A percentile compares a stretch with the other conserved stretches of the same genome.
Conservation (phyloP, 345 rosid species). For the Excoecaria cochinchinensis region DNA sequence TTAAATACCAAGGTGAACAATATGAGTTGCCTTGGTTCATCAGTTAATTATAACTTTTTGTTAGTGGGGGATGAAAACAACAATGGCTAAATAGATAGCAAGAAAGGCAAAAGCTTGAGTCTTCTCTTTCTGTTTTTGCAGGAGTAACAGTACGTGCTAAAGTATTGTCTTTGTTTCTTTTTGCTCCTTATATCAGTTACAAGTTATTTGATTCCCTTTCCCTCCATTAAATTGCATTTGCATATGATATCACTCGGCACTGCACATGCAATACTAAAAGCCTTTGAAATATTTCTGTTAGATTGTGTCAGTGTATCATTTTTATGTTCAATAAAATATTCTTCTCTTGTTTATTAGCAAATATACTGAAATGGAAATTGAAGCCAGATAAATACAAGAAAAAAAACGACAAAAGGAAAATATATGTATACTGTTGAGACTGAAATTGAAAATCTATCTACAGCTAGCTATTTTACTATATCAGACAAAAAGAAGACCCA, state of each 20-base stretch:
- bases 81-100: conserved; percentile 10
- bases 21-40: neutral
- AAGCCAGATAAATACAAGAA: neutral
- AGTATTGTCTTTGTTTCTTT: conserved; percentile 14
- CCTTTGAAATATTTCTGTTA: neutral
- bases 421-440: neutral
- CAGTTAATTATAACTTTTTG: conserved; percentile 7
- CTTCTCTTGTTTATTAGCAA: too few relatives aligned
- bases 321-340: too few relatives aligned
- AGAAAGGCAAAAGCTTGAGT: conserved; percentile 24
- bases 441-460: neutral
- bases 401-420: neutral
- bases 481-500: neutral
- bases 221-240: neutral
- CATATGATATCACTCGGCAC: neutral
- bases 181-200: conserved; percentile 15
- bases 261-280: neutral
- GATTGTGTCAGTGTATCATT: too few relatives aligned
- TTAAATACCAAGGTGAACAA: neutral
- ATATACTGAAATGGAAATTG: too few relatives aligned
- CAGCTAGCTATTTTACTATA: neutral
- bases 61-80: conserved; percentile 36
- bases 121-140: conserved; percentile 27
- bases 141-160: conserved; percentile 10
- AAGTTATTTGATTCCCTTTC: neutral